These are phyloP conservation scores for Fraxinus platypoda DNA, from an alignment of 305 asterid species.

Conservation along the genomic window DNA sequence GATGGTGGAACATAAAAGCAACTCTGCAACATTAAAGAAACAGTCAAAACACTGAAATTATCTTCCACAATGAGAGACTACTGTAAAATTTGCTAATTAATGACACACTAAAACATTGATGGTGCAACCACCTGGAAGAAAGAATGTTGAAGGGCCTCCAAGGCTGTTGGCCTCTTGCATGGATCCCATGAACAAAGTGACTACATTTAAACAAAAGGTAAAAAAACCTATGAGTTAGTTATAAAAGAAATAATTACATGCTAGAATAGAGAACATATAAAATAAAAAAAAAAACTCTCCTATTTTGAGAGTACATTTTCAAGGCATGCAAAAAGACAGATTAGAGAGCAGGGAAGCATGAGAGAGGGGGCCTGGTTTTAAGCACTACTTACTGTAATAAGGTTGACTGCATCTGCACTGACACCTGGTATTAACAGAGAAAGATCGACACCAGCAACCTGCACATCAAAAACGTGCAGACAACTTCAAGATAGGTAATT, in stretches of 20 bases:
- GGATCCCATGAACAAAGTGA: constrained; percentile 99
- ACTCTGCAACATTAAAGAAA: constrained; percentile 51
- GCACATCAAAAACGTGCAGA: constrained; percentile 12
- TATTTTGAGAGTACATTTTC: not conserved
- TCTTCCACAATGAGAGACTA: not conserved
- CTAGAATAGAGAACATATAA: not conserved
- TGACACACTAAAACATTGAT: not conserved
- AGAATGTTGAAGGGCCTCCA: constrained; percentile 89
- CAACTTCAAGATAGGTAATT: not conserved
- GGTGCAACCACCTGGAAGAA: constrained; percentile 73
- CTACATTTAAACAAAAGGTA: constrained; percentile 36
- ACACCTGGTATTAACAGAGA: constrained; percentile 72
- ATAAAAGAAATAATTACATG: not conserved
- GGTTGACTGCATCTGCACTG: constrained; percentile 68
- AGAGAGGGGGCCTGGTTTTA: not conserved
- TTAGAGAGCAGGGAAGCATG: not conserved
- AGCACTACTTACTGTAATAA: constrained; percentile 56
- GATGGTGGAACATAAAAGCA: constrained; percentile 90
- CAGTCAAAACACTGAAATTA: not conserved
- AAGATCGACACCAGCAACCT: constrained; percentile 70
- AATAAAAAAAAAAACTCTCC: not conserved
- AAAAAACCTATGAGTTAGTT: not conserved
- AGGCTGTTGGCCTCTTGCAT: constrained; percentile 80
- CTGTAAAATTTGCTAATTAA: not conserved
- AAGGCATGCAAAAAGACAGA: not conserved